Evolutionary conservation across 2,329 filamentous ascomycete species (phyloP), one percentile per base, ranked within the genome.

Genomic region (Colletotrichum sp.): DNA sequence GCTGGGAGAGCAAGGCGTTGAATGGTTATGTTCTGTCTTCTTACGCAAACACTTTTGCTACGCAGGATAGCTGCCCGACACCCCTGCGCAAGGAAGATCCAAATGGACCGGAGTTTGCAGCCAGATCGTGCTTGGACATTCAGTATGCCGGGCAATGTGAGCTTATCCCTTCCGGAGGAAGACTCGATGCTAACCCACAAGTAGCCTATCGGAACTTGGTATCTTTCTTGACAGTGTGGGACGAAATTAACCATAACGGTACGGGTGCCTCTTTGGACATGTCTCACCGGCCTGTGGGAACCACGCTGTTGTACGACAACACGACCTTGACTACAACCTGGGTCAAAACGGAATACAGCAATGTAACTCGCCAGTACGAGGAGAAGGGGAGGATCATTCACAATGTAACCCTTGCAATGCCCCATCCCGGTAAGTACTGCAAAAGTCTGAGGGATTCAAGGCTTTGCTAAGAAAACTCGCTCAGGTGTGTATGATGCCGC

Each of bases 331-430:
- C 85, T 2, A 93, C 92, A 0, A 87, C 91, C 3, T 97, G 94
- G 94, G 91, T 96, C 48, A 88, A 94, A 72, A 86, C 83, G 0
- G 79, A 88, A 3, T 84, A 88, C 10, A 84, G 88, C 39, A 87
- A 94, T 71, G 88, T 92, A 21, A 87, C 87, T 0, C 82, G 85
- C 5, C 84, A 87, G 0, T 93, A 88, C 6, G 81, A 86, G 6
- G 81, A 87, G 13, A 82, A 90, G 69, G 84, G 86, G 0, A 88
- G 94, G 30, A 87, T 94, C 48, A 86, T 96, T 79, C 94, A 96
- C 81, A 96, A 96, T 77, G 91, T 95, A 30, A 94, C 93, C 0
- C 87, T 96, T 78, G 94, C 94, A 0, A 93, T 96, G 89, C 95
- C 95, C 0, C 95, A 97, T 79, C 87, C 92, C 1, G 92, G 86